These are phyloP conservation scores for Trichoderma sp. DNA, from an alignment of 2,329 filamentous ascomycete species.

Conservation along the genomic window DNA sequence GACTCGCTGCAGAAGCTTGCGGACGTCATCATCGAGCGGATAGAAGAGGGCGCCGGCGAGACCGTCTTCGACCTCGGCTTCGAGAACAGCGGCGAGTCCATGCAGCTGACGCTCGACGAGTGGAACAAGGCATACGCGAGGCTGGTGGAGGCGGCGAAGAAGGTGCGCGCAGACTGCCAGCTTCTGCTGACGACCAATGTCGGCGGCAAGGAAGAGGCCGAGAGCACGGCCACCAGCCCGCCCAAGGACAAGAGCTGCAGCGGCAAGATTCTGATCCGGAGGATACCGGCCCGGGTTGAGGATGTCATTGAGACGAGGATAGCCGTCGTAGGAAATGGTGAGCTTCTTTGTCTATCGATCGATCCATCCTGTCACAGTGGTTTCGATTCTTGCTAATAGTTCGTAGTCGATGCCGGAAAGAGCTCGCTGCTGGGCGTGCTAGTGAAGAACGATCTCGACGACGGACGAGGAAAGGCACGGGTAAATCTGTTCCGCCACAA, in stretches of 20 bases:
- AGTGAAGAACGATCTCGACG: slow-evolving; percentile 92
- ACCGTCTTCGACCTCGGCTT: slow-evolving; percentile 88
- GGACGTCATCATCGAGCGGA: slow-evolving; percentile 65
- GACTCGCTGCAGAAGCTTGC: slow-evolving; percentile 65
- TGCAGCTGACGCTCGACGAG: slow-evolving; percentile 72
- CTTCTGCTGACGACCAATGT: slow-evolving; percentile 90
- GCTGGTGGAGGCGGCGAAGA: slow-evolving; percentile 65
- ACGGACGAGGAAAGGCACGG: slow-evolving; percentile 88
- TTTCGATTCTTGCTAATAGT: too few species aligned
- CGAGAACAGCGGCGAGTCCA: slow-evolving; percentile 84
- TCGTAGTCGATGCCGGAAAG: slow-evolving; percentile 86
- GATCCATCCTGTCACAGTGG: too few species aligned
- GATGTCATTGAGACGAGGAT: slow-evolving; percentile 94
- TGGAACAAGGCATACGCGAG: slow-evolving; percentile 74
- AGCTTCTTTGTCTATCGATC: slow-evolving; percentile 31
- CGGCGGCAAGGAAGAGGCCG: slow-evolving; percentile 73
- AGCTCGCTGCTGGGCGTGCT: slow-evolving; percentile 94
- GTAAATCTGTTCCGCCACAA: slow-evolving; percentile 98
- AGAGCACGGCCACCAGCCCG: slow-evolving; percentile 53
- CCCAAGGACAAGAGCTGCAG: slow-evolving; percentile 73
- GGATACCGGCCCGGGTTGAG: slow-evolving; percentile 72
- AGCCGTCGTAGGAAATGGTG: slow-evolving; percentile 92
- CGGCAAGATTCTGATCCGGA: slow-evolving; percentile 85
- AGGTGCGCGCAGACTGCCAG: slow-evolving; percentile 72
- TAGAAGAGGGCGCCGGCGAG: slow-evolving; percentile 86